Evolutionary conservation across 257 asterid genomes (phyloP).

Genomic region (Solanum etuberosum): DNA sequence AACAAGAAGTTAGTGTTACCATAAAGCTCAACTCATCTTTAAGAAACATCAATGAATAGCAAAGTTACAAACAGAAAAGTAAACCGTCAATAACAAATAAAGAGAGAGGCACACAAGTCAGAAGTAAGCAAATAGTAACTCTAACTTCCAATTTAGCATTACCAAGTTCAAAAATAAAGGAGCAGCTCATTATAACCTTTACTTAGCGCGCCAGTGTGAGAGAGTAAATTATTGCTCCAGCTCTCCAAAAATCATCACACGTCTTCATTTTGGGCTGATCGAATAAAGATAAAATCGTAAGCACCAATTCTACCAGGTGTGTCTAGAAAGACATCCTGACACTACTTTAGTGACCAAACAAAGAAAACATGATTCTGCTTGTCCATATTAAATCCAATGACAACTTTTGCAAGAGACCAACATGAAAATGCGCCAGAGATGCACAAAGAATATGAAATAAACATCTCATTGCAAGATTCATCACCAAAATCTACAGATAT

Average conservation of each 20-base stretch:
- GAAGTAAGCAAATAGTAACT: neutral
- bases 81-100: neutral
- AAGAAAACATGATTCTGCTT: neutral
- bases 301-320: slow-evolving; percentile 6
- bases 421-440: neutral
- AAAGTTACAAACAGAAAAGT: neutral
- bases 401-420: neutral
- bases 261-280: slow-evolving; percentile 85
- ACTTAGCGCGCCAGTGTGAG: slow-evolving; percentile 19
- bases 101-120: neutral
- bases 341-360: neutral
- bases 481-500: neutral
- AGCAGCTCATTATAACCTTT: slow-evolving; percentile 15
- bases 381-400: neutral
- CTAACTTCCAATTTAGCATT: neutral
- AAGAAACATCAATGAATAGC: neutral
- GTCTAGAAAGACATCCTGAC: neutral
- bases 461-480: neutral
- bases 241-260: slow-evolving; percentile 61
- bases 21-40: too few relatives aligned
- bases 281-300: slow-evolving; percentile 30
- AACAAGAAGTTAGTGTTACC: too few relatives aligned
- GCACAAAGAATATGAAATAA: neutral
- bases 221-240: slow-evolving; percentile 17
- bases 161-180: slow-evolving; percentile 9